These are phyloP conservation scores for Trypanosoma brucei DNA, from an alignment of 208 protist species.

Conservation along the genomic window DNA sequence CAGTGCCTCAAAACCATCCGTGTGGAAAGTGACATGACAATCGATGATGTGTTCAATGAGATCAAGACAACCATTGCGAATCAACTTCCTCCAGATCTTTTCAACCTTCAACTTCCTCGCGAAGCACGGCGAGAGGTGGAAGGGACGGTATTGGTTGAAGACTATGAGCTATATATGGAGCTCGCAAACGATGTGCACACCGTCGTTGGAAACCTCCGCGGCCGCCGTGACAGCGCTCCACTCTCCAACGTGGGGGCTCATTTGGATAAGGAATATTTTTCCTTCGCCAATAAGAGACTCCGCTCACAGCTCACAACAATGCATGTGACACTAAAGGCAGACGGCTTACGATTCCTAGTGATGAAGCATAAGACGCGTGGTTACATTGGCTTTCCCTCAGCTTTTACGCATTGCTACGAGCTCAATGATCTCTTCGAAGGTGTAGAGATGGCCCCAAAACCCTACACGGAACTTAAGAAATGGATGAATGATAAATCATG, in stretches of 20 bases:
- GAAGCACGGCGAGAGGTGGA: conserved; percentile 14
- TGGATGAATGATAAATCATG: not conserved
- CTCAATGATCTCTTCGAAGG: conserved; percentile 63
- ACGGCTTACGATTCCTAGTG: conserved; percentile 72
- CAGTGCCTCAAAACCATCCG: conserved; percentile 48
- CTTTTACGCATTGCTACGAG: conserved; percentile 69
- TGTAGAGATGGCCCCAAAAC: conserved; percentile 15
- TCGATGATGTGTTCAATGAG: conserved; percentile 33
- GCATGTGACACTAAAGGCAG: conserved; percentile 77
- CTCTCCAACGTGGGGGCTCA: conserved; percentile 75
- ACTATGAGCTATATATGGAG: conserved; percentile 49
- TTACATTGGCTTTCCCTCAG: conserved; percentile 67
- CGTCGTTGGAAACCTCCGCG: conserved; percentile 48
- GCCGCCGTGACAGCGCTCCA: conserved; percentile 62
- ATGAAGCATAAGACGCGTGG: conserved; percentile 65
- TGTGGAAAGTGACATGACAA: conserved; percentile 26
- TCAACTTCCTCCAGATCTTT: conserved; percentile 21
- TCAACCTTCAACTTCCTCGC: conserved; percentile 12
- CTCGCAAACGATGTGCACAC: conserved; percentile 59
- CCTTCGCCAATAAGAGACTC: conserved; percentile 33
- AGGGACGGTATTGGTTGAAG: conserved; percentile 42
- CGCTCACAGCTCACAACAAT: conserved; percentile 33
- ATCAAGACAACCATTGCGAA: conserved; percentile 51
- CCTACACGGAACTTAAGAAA: conserved; percentile 10
- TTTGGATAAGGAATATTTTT: conserved; percentile 67